Evolutionary conservation across 2,329 filamentous ascomycete genomes (phyloP), one percentile per base, ranked within the genome.

Genomic region (Verticillium longisporum): DNA sequence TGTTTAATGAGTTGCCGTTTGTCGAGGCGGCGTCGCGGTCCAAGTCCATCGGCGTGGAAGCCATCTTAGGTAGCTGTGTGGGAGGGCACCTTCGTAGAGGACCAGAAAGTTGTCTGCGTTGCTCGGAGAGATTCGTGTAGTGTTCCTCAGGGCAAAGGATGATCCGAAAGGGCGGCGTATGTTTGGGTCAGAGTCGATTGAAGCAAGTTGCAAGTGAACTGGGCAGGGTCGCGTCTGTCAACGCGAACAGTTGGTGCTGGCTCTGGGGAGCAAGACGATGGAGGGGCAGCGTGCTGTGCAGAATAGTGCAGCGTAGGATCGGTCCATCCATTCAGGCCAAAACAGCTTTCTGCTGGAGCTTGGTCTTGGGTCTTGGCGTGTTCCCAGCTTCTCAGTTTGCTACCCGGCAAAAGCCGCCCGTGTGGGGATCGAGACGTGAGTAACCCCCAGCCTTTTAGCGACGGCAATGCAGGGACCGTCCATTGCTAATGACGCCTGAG

Each of bases 21-120:
- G 73, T 70, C n/a, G 74, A 70, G 13, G 76, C 73, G 21, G 74
- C 73, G 34, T 75, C 75, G 32, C 74, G 72, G 32, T 86, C 83
- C 38, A 86, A 66, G 58, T 86, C 83, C 83, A 86, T 86, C 10
- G 81, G 80, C 32, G 78, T 83, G 31, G 80, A 80, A 55, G 80
- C 73, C 81, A 84, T 84, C 41, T 38, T 61, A 57, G 26, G 50
- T 21, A 37, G 18, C 55, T 26, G n/a, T n/a, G 18, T 18, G n/a
- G 1, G 45, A 50, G 4, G 11, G 18, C n/a, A 18, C 45, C n/a
- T 50, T n/a, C n/a, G n/a, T 50, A 3, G 1, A 18, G 45, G 9
- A 26, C n/a, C 13, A 50, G 9, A 18, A 5, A 6, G 38, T 9
- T 45, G 7, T n/a, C 7, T 7, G 7, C 6, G 45, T 21, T 7